Base-by-base conservation (phyloP, 2,329 filamentous ascomycete species). In the Alternaria conjuncta region DNA sequence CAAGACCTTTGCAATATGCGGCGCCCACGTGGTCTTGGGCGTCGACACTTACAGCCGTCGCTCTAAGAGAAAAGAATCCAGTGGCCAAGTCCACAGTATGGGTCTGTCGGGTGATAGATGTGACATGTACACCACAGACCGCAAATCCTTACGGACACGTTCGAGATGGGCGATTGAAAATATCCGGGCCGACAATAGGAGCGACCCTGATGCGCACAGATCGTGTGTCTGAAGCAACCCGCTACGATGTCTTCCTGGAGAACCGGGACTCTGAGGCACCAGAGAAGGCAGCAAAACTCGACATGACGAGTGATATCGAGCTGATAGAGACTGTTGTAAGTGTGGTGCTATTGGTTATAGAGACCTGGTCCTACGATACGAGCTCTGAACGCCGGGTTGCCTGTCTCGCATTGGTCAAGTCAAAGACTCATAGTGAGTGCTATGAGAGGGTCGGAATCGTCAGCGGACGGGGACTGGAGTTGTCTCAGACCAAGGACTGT, bases 361-460 rank as follows among this genome's bases (percentile, higher is more conserved):
- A 36, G 3, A 1, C 4, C 6, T 3, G 12, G 3, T 2, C 12
- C 6, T 15, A 2, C 0, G 30, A 13, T 0, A 15, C 30, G 12
- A 7, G 23, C 23, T 25, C 23, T 8, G 23, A 25, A 8, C 23
- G 6, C 6, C 23, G 23, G 6, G 23, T 25, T 13, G 12, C 10
- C 10, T 28, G 32, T 9, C 36, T 41, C 3, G 15, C 2, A 2
- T 0, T 41, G 15, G 8, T 41, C 0, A 4, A 5, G 4, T 41
- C 36, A 3, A 41, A 41, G 36, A 41, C 1, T 0, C 36, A 41
- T 3, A 41, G 0, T 11, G 36, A 1, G 0, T 18, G n/a, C 3
- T 41, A 8, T 9, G 36, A 41, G 15, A 10, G 36, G 1, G 2
- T 41, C 0, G 36, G 36, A 10, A 5, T 1, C 4, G 0, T 41